These are phyloP conservation scores for Ustilago esculenta DNA, from an alignment of 1,284 basidiomycete genomes.

Conservation along the genomic window DNA sequence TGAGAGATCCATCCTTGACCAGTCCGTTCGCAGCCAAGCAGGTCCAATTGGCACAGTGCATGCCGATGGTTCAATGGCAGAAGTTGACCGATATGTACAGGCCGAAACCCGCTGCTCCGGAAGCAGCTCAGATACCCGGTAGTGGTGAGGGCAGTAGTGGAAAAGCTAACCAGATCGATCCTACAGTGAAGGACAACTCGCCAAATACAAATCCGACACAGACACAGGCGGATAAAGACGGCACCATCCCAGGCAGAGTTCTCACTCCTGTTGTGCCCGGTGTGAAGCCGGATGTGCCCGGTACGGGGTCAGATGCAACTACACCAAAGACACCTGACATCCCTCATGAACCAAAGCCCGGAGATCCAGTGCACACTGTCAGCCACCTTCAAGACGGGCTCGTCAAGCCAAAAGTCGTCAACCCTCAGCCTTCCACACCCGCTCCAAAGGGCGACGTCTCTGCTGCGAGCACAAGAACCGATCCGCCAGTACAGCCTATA, in stretches of 20 bases:
- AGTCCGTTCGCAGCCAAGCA: constrained; percentile 24
- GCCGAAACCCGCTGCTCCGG: background rate
- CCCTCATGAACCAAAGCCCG: no score
- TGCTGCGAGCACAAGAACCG: no score
- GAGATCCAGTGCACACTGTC: no score
- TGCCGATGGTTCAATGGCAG: constrained; percentile 5
- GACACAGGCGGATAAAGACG: constrained; percentile 8
- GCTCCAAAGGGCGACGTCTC: no score
- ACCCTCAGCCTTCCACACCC: no score
- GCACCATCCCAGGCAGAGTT: constrained; percentile 7
- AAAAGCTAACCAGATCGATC: constrained; percentile 2
- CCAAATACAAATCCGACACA: constrained; percentile 3
- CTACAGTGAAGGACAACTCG: constrained; percentile 9
- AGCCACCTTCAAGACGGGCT: no score
- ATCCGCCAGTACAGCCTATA: no score
- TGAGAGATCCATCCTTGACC: constrained; percentile 10
- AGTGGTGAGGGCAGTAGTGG: background rate
- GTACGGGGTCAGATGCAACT: no score
- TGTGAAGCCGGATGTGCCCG: no score
- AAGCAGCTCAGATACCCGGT: no score
- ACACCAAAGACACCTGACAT: no score
- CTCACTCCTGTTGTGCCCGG: background rate
- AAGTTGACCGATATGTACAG: constrained; percentile 22
- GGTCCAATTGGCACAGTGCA: constrained; percentile 31
- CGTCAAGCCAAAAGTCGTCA: no score